phyloP scores from a whole-genome alignment of 768 basidiomycete genomes.

The Amanita exitialis region DNA sequence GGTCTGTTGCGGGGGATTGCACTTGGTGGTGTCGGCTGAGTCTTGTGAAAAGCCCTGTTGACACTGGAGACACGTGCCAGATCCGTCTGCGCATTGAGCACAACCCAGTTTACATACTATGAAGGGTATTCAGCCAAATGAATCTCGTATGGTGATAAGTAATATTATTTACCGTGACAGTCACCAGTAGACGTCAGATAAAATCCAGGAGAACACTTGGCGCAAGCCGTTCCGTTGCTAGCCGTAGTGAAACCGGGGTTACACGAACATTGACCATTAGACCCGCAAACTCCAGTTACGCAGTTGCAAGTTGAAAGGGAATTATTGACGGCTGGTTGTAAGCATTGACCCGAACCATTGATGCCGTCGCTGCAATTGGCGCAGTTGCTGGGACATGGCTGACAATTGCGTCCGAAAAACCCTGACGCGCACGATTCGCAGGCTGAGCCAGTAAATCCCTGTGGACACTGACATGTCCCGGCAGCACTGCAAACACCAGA shows the following conservation, averaged over 20 bases:
- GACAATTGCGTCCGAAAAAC: conserved; percentile 63
- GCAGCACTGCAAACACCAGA: conserved; percentile 49
- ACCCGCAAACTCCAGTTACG: conserved; percentile 63
- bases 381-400: conserved; percentile 58
- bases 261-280: conserved; percentile 57
- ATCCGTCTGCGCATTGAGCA: conserved; percentile 46
- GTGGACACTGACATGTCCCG: conserved; percentile 58
- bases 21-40: conserved; percentile 53
- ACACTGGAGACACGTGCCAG: conserved; percentile 65
- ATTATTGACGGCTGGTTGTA: conserved; percentile 33
- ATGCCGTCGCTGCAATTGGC: conserved; percentile 66
- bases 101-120: conserved; percentile 61
- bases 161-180: conserved; percentile 40
- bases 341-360: conserved; percentile 63
- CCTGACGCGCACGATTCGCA: conserved; percentile 67
- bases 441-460: conserved; percentile 63
- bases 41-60: conserved; percentile 56
- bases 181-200: conserved; percentile 48
- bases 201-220: conserved; percentile 54
- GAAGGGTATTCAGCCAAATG: not conserved
- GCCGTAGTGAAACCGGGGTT: conserved; percentile 50
- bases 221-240: conserved; percentile 56
- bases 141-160: not conserved
- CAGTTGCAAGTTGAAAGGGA: conserved; percentile 65
- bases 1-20: conserved; percentile 40